These are phyloP conservation scores for Pezicula carpinea DNA, from an alignment of 2,329 filamentous ascomycete genomes.

Conservation along the genomic window DNA sequence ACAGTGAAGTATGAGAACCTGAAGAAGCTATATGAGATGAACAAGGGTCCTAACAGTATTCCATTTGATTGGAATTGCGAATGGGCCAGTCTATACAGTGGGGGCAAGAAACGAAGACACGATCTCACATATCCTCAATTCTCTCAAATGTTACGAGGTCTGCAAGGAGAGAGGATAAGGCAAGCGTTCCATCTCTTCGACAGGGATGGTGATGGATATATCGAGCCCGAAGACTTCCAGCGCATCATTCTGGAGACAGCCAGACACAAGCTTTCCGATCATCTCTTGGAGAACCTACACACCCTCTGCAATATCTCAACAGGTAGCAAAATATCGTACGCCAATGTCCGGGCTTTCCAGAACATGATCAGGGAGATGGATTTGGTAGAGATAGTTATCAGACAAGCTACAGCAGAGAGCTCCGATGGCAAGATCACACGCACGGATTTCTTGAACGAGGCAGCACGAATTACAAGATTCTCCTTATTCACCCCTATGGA, in stretches of 20 bases:
- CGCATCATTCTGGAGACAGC: slow-evolving; percentile 92
- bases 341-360: slow-evolving; percentile 95
- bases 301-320: slow-evolving; percentile 92
- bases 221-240: slow-evolving; percentile 93
- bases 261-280: slow-evolving; percentile 94
- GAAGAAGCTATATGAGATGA: slow-evolving; percentile 76
- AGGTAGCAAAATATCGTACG: slow-evolving; percentile 92
- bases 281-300: slow-evolving; percentile 83
- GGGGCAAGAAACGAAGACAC: slow-evolving; percentile 80
- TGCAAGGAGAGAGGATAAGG: slow-evolving; percentile 92
- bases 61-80: slow-evolving; percentile 97
- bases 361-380: slow-evolving; percentile 99
- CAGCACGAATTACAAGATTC: slow-evolving; percentile 85
- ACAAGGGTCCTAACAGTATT: slow-evolving; percentile 79
- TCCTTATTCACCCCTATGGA: slow-evolving; percentile 98
- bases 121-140: slow-evolving; percentile 95
- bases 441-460: slow-evolving; percentile 91
- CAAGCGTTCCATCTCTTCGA: slow-evolving; percentile 94
- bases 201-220: slow-evolving; percentile 88
- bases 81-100: slow-evolving; percentile 93
- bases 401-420: slow-evolving; percentile 80
- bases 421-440: slow-evolving; percentile 88
- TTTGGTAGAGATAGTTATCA: slow-evolving; percentile 87
- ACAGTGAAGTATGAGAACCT: slow-evolving; percentile 88
- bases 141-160: slow-evolving; percentile 92